These are phyloP conservation scores for Rhynchosporium agropyri DNA, from an alignment of 2,329 filamentous ascomycete genomes.

Conservation along the genomic window DNA sequence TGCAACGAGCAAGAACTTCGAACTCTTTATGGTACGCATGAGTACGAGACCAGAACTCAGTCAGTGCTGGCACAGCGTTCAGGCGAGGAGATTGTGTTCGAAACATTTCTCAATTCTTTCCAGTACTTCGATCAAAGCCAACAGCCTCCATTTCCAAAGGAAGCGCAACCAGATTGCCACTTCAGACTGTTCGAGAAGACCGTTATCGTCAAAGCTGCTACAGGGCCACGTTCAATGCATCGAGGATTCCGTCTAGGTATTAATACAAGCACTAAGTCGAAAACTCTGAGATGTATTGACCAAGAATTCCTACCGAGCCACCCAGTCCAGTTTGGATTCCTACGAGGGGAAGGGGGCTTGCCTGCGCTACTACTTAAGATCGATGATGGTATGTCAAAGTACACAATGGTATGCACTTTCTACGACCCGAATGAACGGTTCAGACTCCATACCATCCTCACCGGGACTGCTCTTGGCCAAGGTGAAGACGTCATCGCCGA, in stretches of 20 bases:
- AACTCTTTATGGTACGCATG: slow-evolving; percentile 79
- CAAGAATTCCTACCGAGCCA: slow-evolving; percentile 66
- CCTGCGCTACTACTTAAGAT: slow-evolving; percentile 68
- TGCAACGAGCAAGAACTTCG: slow-evolving; percentile 78
- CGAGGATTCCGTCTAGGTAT: slow-evolving; percentile 78
- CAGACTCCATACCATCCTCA: slow-evolving; percentile 71
- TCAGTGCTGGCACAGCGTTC: slow-evolving; percentile 67
- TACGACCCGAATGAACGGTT: slow-evolving; percentile 70
- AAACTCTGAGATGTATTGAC: slow-evolving; percentile 75
- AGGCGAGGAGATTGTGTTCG: slow-evolving; percentile 72
- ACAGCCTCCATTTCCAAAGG: slow-evolving; percentile 75
- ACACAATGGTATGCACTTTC: slow-evolving; percentile 78
- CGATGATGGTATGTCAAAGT: slow-evolving; percentile 45
- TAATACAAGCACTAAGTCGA: slow-evolving; percentile 75
- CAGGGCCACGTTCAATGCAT: slow-evolving; percentile 72
- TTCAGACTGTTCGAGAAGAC: slow-evolving; percentile 75
- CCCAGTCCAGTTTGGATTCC: slow-evolving; percentile 77
- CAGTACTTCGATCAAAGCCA: slow-evolving; percentile 78
- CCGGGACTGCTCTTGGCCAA: slow-evolving; percentile 68
- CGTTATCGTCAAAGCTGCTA: slow-evolving; percentile 69
- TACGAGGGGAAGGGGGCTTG: slow-evolving; percentile 71
- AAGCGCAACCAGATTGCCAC: slow-evolving; percentile 71
- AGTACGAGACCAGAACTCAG: slow-evolving; percentile 79
- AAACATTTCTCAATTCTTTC: slow-evolving; percentile 70
- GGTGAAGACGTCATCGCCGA: slow-evolving; percentile 74